Evolutionary conservation across 257 asterid species (phyloP).

Genomic region (Echites panduratus): DNA sequence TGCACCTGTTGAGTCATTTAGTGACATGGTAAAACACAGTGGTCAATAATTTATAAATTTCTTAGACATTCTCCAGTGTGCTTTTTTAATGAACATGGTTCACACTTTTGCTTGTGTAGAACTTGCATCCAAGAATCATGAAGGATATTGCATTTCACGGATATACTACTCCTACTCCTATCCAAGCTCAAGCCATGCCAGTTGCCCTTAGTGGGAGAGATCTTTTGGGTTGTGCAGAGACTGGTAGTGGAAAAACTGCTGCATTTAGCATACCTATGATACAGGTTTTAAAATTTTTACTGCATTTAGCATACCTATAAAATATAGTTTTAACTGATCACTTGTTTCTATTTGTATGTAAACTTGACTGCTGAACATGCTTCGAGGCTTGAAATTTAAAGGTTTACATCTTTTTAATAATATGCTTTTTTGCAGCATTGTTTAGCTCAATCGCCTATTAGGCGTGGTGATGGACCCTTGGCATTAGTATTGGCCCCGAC

Average conservation of each 20-base stretch:
- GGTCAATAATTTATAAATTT: slow-evolving; percentile 1
- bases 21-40: slow-evolving; percentile 58
- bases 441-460: slow-evolving; percentile 65
- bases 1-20: slow-evolving; percentile 71
- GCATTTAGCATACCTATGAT: slow-evolving; percentile 85
- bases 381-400: background rate
- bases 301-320: background rate
- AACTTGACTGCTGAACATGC: background rate
- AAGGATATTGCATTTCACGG: slow-evolving; percentile 72
- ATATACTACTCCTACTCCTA: slow-evolving; percentile 75
- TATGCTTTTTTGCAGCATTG: slow-evolving; percentile 49
- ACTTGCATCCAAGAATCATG: slow-evolving; percentile 66
- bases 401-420: background rate
- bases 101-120: slow-evolving; percentile 30
- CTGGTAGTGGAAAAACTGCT: slow-evolving; percentile 91
- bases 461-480: slow-evolving; percentile 90
- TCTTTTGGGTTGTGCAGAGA: slow-evolving; percentile 91
- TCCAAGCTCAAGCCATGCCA: slow-evolving; percentile 95
- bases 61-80: background rate
- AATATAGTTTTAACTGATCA: background rate
- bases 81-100: slow-evolving; percentile 8
- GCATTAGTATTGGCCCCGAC: slow-evolving; percentile 89
- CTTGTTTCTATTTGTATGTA: background rate
- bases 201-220: slow-evolving; percentile 84
- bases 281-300: slow-evolving; percentile 45